Evolutionary conservation across 2,329 filamentous ascomycete genomes (phyloP).

Genomic region (Curvularia hawaiiensis): DNA sequence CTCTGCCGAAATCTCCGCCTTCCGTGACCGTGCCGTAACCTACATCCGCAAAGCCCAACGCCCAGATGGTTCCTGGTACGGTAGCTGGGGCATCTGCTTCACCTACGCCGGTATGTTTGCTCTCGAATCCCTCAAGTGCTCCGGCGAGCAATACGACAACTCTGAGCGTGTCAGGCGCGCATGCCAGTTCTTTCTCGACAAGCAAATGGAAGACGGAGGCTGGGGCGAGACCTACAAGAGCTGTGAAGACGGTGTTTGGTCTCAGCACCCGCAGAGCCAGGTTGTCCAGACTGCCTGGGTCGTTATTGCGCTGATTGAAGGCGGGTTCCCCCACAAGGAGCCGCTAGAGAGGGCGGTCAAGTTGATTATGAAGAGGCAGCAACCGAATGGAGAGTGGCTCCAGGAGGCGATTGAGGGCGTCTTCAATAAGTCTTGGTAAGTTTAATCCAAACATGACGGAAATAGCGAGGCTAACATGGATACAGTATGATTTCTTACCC

Average conservation of each 20-base stretch:
- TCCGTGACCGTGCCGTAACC: constrained; percentile 73
- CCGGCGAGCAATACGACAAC: constrained; percentile 81
- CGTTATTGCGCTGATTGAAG: constrained; percentile 79
- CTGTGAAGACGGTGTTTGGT: constrained; percentile 77
- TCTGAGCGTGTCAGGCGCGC: constrained; percentile 73
- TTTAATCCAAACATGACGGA: constrained; percentile 23
- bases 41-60: constrained; percentile 85
- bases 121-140: constrained; percentile 79
- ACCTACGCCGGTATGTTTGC: constrained; percentile 98
- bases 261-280: constrained; percentile 79
- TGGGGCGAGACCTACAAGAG: constrained; percentile 96
- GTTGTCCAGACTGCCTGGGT: constrained; percentile 97
- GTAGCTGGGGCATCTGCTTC: constrained; percentile 97
- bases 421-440: constrained; percentile 94
- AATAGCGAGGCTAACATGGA: constrained; percentile 15
- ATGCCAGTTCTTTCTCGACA: constrained; percentile 83
- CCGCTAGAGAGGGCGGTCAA: constrained; percentile 75
- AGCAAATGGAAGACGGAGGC: constrained; percentile 86
- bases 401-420: constrained; percentile 97
- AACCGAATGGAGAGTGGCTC: constrained; percentile 88
- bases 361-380: constrained; percentile 84
- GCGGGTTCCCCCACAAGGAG: constrained; percentile 75
- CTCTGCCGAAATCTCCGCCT: constrained; percentile 71
- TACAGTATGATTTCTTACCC: constrained; percentile 94
- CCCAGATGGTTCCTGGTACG: constrained; percentile 93